Base-by-base conservation (phyloP, 192 early-diverging fungal species). In the Gonapodya sp. region DNA sequence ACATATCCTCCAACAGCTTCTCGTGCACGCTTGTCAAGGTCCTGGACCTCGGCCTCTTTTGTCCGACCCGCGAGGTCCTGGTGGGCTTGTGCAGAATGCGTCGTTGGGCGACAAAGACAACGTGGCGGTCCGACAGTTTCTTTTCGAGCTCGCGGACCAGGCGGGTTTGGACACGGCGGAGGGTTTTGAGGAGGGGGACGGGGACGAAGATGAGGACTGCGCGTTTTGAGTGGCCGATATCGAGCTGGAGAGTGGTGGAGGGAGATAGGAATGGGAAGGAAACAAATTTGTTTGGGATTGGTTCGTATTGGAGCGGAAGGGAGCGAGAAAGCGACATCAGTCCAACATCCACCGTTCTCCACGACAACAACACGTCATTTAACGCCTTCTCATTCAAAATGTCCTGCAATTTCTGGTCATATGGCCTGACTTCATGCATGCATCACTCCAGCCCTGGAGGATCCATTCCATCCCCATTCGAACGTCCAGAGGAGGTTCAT, bases 41-140 rank as follows among this genome's bases (percentile, higher is more conserved):
- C 88, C 97, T 95, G 85, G 93, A 94, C 88, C 96, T 93, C 81
- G 97, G 97, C 84, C 97, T 94, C 83, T 89, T 86, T 89, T 99
- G 97, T 89, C 93, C 93, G 81, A 92, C 91, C 85, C 95, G 95
- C 82, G 93, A 92, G 82, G 91, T 90, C 86, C 94, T 94, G 84
- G 92, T 91, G 80, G 97, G 97, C 92, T 95, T 95, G 84, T 90
- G 90, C 88, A 98, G 89, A 88, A 99, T 97, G 85, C 95, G 94
- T 35, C 97, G 95, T 89, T 98, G 94, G 82, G 96, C 93, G 83
- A 94, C 85, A 80, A 99, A 93, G 83, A 99, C 90, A 78, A 99
- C 94, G 90, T 99, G 97, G 83, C 96, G 94, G 90, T 99, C 97
- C 84, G 95, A 95, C 93, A 99, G 97, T 94, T 99, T 99, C 95